Conservation (phyloP, 2,329 filamentous ascomycete species). For the Ceratocystiopsis minuta region DNA sequence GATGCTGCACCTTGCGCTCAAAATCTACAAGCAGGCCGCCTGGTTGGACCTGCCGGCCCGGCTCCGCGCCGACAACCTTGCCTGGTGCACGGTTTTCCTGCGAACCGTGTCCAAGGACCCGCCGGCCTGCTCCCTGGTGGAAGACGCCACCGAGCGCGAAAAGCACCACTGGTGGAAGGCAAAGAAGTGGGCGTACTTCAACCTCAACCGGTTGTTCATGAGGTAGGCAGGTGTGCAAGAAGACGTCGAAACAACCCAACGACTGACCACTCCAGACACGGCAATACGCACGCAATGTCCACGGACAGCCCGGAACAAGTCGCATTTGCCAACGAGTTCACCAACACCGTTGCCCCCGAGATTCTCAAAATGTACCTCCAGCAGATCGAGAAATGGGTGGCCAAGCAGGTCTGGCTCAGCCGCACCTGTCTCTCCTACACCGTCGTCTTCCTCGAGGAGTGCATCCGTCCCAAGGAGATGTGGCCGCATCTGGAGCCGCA, state of each 20-base stretch:
- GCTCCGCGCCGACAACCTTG: constrained; percentile 67
- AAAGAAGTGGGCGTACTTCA: constrained; percentile 99
- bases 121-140: constrained; percentile 60
- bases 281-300: constrained; percentile 61
- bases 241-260: too few relatives aligned
- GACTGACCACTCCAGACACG: constrained; percentile 43
- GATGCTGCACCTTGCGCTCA: constrained; percentile 88
- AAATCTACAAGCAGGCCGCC: constrained; percentile 95
- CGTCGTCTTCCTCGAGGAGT: constrained; percentile 89
- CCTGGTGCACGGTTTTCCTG: constrained; percentile 92
- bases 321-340: constrained; percentile 79
- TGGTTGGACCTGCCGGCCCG: constrained; percentile 77
- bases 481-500: constrained; percentile 90
- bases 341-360: constrained; percentile 78
- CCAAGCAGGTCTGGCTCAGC: constrained; percentile 87
- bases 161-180: constrained; percentile 98
- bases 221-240: constrained; percentile 33
- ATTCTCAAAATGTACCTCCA: constrained; percentile 88
- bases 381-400: constrained; percentile 95
- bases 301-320: constrained; percentile 56
- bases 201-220: constrained; percentile 88
- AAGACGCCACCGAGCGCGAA: constrained; percentile 71
- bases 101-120: constrained; percentile 73
- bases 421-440: constrained; percentile 87
- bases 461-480: constrained; percentile 91